Conservation (phyloP, 2,329 filamentous ascomycete genomes). For the Diplocarpon rosae region DNA sequence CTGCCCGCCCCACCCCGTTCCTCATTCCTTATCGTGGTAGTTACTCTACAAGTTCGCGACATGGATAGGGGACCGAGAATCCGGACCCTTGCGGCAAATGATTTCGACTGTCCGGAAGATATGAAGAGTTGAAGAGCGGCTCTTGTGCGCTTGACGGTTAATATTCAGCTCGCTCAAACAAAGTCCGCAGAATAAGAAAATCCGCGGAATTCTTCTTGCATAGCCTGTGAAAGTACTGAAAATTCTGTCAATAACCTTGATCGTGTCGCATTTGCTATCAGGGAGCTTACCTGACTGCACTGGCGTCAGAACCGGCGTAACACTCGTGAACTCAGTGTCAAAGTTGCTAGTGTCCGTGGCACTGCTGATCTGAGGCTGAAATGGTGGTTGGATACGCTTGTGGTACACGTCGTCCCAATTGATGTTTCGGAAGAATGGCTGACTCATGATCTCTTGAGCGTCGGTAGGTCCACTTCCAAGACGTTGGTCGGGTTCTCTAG, state of each 20-base stretch:
- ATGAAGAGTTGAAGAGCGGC: not conserved
- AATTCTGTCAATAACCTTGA: slow-evolving; percentile 9
- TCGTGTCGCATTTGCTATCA: not conserved
- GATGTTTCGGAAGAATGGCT: slow-evolving; percentile 94
- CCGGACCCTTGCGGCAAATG: slow-evolving; percentile 8
- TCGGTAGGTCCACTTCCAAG: slow-evolving; percentile 92
- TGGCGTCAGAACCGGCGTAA: slow-evolving; percentile 91
- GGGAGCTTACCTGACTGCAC: slow-evolving; percentile 83
- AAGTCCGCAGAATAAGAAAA: slow-evolving; percentile 64
- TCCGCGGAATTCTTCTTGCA: slow-evolving; percentile 98
- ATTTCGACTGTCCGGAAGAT: slow-evolving; percentile 5
- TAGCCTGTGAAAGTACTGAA: slow-evolving; percentile 86
- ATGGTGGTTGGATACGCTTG: slow-evolving; percentile 83
- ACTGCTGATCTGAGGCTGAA: slow-evolving; percentile 79
- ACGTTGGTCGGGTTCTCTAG: slow-evolving; percentile 84
- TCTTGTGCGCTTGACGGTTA: slow-evolving; percentile 6
- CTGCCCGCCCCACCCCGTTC: not conserved
- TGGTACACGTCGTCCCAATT: slow-evolving; percentile 99
- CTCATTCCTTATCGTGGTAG: not conserved
- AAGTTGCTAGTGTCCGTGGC: slow-evolving; percentile 99
- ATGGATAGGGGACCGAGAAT: slow-evolving; percentile 4
- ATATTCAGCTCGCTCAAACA: slow-evolving; percentile 18
- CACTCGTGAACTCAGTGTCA: slow-evolving; percentile 95
- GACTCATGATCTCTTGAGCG: slow-evolving; percentile 97
- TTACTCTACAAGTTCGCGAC: slow-evolving; percentile 3